These are phyloP conservation scores for Eragrostis tef DNA, from an alignment of 202 grass and related monocot species.

Conservation along the genomic window DNA sequence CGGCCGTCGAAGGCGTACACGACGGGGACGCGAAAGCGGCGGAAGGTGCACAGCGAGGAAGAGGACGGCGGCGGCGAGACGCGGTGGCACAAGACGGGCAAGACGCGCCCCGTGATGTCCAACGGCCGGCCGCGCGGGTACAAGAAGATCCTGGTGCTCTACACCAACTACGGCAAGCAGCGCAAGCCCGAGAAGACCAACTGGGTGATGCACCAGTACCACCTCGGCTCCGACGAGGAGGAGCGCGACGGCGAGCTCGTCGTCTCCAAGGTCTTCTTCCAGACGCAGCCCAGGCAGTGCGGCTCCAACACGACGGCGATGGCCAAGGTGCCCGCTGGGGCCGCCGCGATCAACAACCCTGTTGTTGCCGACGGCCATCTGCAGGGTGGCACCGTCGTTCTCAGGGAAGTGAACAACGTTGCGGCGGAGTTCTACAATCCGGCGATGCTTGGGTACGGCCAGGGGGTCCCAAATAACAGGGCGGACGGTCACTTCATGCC, in stretches of 20 bases:
- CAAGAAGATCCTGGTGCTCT: slow-evolving; percentile 93
- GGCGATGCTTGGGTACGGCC: slow-evolving; percentile 54
- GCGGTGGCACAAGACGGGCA: slow-evolving; percentile 91
- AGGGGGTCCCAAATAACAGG: slow-evolving; percentile 43
- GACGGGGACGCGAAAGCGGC: slow-evolving; percentile 78
- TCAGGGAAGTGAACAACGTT: slow-evolving; percentile 46
- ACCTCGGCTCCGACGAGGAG: slow-evolving; percentile 81
- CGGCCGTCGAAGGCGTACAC: slow-evolving; percentile 87
- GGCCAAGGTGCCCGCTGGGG: slow-evolving; percentile 17
- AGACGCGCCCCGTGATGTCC: slow-evolving; percentile 69
- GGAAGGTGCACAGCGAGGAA: slow-evolving; percentile 77
- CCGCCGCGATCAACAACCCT: background rate
- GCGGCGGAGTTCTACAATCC: slow-evolving; percentile 56
- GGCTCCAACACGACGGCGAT: background rate
- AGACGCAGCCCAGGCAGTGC: slow-evolving; percentile 84
- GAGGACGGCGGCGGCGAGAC: slow-evolving; percentile 65
- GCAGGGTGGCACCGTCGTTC: slow-evolving; percentile 32
- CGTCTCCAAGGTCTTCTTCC: slow-evolving; percentile 90
- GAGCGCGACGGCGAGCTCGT: slow-evolving; percentile 87
- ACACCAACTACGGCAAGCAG: slow-evolving; percentile 90
- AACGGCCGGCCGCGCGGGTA: slow-evolving; percentile 59
- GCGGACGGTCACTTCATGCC: slow-evolving; percentile 55
- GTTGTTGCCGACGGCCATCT: background rate
- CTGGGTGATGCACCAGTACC: slow-evolving; percentile 93
- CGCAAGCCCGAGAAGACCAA: slow-evolving; percentile 87